Percentiles rank a stretch among this genome's conserved stretches.
Conservation (phyloP, 768 basidiomycete species). For the Psilocybe azurescens region DNA sequence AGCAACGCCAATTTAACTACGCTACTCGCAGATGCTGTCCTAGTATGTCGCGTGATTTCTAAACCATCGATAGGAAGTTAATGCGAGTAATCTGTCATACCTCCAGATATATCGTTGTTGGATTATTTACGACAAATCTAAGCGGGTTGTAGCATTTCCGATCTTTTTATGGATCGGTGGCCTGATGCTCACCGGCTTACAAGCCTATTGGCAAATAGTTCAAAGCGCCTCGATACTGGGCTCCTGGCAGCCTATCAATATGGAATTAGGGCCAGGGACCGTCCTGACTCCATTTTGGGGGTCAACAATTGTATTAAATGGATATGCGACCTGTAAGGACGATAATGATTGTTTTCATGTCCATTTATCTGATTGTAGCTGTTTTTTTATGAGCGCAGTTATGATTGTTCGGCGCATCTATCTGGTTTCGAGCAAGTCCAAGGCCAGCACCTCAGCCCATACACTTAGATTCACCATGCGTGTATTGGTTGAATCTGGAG, state of each 20-base stretch:
- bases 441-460: neutral
- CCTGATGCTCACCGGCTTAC: constrained; percentile 8
- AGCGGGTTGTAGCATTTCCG: constrained; percentile 16
- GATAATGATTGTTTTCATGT: too few species aligned
- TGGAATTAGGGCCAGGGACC: constrained; percentile 10
- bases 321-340: constrained; percentile 8
- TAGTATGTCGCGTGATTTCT: constrained; percentile 7
- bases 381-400: neutral
- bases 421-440: neutral
- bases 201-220: constrained; percentile 16
- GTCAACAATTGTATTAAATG: constrained; percentile 7
- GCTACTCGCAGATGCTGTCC: constrained; percentile 15
- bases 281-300: constrained; percentile 16
- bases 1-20: constrained; percentile 11
- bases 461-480: constrained; percentile 5
- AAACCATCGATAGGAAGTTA: neutral
- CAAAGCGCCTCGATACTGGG: constrained; percentile 3
- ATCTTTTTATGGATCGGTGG: constrained; percentile 23
- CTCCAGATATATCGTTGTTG: constrained; percentile 29
- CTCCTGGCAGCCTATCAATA: constrained; percentile 13
- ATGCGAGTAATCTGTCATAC: neutral
- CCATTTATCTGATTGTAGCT: neutral
- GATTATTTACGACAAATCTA: constrained; percentile 22
- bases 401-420: constrained; percentile 16
- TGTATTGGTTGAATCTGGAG: constrained; percentile 24